These are phyloP conservation scores for Eucalyptus polyanthemos DNA, from an alignment of 345 rosid species.

Conservation along the genomic window DNA sequence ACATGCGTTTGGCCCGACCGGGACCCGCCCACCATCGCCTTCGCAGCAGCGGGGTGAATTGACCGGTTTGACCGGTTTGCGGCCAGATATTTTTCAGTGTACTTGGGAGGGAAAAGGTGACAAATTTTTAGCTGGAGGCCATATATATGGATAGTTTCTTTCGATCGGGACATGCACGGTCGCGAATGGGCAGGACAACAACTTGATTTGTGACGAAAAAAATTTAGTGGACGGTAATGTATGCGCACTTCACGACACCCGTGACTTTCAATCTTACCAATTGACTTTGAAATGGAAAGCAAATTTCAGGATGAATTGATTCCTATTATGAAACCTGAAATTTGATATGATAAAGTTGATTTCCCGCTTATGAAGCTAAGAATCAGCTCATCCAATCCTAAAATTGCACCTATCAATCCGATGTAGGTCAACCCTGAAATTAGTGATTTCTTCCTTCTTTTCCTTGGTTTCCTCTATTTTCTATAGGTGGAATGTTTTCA, in stretches of 20 bases:
- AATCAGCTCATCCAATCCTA: neutral
- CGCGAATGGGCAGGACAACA: neutral
- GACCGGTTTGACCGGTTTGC: neutral
- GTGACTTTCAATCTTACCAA: fast-evolving
- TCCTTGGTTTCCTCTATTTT: neutral
- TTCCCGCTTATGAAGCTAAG: too few species aligned
- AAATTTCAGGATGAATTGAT: too few species aligned
- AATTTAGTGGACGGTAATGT: neutral
- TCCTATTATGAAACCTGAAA: fast-evolving
- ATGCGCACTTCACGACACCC: fast-evolving
- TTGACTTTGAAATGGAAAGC: neutral
- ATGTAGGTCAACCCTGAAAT: too few species aligned
- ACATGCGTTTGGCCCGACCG: too few species aligned
- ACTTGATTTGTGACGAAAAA: neutral
- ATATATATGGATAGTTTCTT: neutral
- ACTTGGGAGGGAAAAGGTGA: neutral
- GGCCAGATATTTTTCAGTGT: neutral
- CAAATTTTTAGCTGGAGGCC: neutral
- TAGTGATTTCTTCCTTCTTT: neutral
- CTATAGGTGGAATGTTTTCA: neutral
- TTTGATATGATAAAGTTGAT: fast-evolving
- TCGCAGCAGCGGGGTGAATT: neutral
- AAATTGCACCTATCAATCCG: neutral
- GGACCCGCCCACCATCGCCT: neutral
- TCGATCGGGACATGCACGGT: neutral